These are phyloP conservation scores for Neurospora sp. DNA, from an alignment of 495 filamentous ascomycete species.

Conservation along the genomic window DNA sequence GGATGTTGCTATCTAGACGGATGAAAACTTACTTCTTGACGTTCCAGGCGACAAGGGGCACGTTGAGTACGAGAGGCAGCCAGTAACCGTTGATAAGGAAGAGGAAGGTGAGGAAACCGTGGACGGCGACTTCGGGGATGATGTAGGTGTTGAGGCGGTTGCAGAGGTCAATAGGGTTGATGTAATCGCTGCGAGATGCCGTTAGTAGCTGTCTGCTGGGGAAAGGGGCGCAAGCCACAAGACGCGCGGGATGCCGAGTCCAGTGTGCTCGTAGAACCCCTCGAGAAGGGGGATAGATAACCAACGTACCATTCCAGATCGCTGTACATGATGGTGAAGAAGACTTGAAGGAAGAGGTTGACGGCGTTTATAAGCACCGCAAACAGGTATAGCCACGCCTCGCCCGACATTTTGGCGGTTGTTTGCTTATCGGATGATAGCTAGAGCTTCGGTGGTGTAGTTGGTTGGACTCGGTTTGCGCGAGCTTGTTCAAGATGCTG, in stretches of 20 bases:
- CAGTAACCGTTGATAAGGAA: conserved; percentile 99
- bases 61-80: conserved; percentile 83
- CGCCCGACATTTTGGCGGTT: conserved; percentile 78
- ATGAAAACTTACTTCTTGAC: conserved; percentile 73
- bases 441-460: conserved; percentile 1
- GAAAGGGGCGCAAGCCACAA: not conserved
- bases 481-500: not conserved
- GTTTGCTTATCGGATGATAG: not conserved
- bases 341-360: conserved; percentile 99
- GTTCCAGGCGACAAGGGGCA: conserved; percentile 89
- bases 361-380: conserved; percentile 99
- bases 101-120: conserved; percentile 84
- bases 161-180: conserved; percentile 99
- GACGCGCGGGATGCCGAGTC: not conserved
- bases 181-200: conserved; percentile 72
- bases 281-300: conserved; percentile 5
- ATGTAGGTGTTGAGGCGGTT: conserved; percentile 99
- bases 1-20: not conserved
- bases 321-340: conserved; percentile 99
- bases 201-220: not conserved
- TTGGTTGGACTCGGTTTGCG: not conserved
- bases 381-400: conserved; percentile 98
- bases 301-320: conserved; percentile 83
- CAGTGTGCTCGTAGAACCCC: not conserved
- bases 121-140: conserved; percentile 94